Conservation (phyloP, 1,284 basidiomycete genomes). For the Sporisorium sorghi region DNA sequence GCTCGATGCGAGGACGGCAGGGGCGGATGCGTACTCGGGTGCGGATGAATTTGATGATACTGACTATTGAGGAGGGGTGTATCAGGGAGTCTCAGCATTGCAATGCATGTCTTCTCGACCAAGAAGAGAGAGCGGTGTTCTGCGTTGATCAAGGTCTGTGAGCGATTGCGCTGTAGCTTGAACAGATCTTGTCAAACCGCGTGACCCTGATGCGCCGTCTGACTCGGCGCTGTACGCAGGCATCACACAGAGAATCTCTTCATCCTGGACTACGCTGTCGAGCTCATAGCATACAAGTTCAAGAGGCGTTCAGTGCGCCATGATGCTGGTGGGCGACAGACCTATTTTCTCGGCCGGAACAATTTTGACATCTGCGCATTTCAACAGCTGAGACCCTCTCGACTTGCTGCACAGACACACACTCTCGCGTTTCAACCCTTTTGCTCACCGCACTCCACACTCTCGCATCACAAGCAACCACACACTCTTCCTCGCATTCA, state of each 20-base stretch:
- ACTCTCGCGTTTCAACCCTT: not conserved
- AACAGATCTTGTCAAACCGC: no score
- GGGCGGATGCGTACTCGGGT: slow-evolving; percentile 20
- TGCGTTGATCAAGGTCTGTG: no score
- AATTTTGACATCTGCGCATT: slow-evolving; percentile 4
- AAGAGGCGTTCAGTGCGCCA: no score
- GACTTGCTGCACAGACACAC: slow-evolving; percentile 2
- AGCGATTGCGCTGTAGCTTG: no score
- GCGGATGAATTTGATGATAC: slow-evolving; percentile 39
- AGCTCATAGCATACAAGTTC: no score
- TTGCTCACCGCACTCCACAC: not conserved
- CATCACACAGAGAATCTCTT: not conserved
- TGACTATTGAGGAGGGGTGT: slow-evolving; percentile 22
- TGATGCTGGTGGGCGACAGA: no score
- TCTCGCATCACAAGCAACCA: not conserved
- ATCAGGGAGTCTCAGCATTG: not conserved
- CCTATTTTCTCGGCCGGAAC: slow-evolving; percentile 22
- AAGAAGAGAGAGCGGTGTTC: no score
- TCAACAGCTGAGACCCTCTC: slow-evolving; percentile 12
- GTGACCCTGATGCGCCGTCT: no score
- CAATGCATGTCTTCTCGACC: slow-evolving; percentile 3
- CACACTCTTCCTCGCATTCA: not conserved
- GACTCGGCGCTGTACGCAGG: no score
- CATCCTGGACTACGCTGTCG: not conserved
- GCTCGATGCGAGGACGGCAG: slow-evolving; percentile 23